Evolutionary conservation across 345 rosid genomes (phyloP), one percentile per base, ranked within the genome.

Genomic region (Gossypium stocksii): DNA sequence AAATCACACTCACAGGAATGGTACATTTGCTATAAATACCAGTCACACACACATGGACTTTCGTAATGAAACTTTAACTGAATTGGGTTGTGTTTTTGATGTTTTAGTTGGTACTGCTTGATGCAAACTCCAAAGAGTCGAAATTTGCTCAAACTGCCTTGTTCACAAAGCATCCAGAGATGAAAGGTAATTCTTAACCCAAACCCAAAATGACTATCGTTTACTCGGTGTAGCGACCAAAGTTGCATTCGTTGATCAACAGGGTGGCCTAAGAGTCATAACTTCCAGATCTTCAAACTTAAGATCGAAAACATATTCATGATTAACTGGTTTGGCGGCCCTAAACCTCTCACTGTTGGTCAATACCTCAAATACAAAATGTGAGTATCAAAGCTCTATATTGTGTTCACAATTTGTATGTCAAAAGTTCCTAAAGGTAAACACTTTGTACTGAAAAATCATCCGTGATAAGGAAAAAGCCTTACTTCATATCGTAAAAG

Each of bases 261-360:
- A 95, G 99, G 84, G 45, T 95, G 99, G 99, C 99, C 99, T 48
- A 52, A 81, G 72, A 83, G 60, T 74, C 99, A 95, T 79, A 71
- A 88, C 51, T 95, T 93, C 78, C 83, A 72, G 75, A 43, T 93
- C 86, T 95, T 86, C 85, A 93, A 90, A 78, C 81, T 95, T 20
- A 87, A 86, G 45, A 91, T 93, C 16, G 78, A 79, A 77, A 80
- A 91, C 74, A 86, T 95, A 81, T 95, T 95, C 61, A 77, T 95
- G 83, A 91, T 95, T 25, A 86, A 95, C 71, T 91, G 93, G 98
- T 95, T 87, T 69, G 98, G 99, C 69, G 99, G 98, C 75, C 87
- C 93, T 59, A 95, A 95, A 71, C 95, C 93, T 74, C 81, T 84
- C 74, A 88, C 96, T 2, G 83, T 90, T 15, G 94, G 90, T 23